A percentile compares a stretch with the other conserved stretches of the same genome.
Conservation (phyloP, 2,329 filamentous ascomycete species). For the Cladosporium sp. region DNA sequence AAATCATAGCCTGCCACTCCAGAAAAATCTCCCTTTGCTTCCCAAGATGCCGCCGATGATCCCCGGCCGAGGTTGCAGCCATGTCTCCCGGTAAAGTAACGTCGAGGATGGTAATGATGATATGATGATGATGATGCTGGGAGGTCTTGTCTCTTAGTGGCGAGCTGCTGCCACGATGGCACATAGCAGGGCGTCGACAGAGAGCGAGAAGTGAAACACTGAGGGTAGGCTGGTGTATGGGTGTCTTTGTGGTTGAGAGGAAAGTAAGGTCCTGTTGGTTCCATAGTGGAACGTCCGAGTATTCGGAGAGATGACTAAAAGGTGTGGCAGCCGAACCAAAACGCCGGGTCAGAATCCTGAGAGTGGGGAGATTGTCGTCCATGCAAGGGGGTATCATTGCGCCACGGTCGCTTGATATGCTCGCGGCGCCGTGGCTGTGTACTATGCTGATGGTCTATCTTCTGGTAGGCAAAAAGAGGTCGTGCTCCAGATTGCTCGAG, state of each 20-base stretch:
- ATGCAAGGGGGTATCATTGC: conserved; percentile 21
- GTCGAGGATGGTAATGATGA: neutral
- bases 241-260: neutral
- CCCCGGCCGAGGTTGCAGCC: neutral
- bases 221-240: conserved; percentile 10
- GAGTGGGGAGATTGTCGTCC: conserved; percentile 18
- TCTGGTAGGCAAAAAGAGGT: conserved; percentile 16
- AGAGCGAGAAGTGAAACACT: neutral
- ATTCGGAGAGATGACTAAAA: neutral
- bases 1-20: conserved; percentile 6
- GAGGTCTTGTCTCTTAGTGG: neutral
- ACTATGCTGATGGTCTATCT: conserved; percentile 19
- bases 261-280: neutral
- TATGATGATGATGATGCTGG: neutral
- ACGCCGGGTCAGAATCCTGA: conserved; percentile 17
- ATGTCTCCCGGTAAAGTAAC: neutral
- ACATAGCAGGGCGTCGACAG: neutral
- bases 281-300: conserved; percentile 1
- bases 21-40: neutral
- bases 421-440: conserved; percentile 19
- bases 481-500: conserved; percentile 19
- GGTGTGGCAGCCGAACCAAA: conserved; percentile 14
- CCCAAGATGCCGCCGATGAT: neutral
- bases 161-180: neutral
- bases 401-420: conserved; percentile 16